A percentile compares a stretch with the other conserved stretches of the same genome.
These are phyloP conservation scores for Roridomyces roridus DNA, from an alignment of 768 basidiomycete species.

Conservation along the genomic window DNA sequence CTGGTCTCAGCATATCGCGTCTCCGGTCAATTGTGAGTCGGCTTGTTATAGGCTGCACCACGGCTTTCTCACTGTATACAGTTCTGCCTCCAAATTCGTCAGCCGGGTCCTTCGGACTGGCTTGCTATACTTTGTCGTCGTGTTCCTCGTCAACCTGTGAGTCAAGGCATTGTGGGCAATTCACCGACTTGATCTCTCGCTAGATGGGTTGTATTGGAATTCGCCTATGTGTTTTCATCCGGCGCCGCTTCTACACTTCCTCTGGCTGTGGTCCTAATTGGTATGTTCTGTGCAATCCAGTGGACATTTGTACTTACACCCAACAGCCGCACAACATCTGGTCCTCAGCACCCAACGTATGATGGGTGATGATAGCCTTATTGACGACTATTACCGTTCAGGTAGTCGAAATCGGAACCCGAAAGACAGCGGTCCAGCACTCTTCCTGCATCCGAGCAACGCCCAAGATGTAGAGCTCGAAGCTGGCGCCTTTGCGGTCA, in stretches of 20 bases:
- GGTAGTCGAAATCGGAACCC: neutral
- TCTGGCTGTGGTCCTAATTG: conserved; percentile 13
- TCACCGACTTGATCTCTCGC: neutral
- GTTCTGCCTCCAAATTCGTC: conserved; percentile 1
- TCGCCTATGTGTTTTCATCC: neutral
- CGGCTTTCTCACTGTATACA: neutral
- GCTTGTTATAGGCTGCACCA: neutral
- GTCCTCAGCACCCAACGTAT: conserved; percentile 21
- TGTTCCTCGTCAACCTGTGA: conserved; percentile 15
- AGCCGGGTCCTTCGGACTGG: conserved; percentile 9
- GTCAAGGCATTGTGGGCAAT: neutral
- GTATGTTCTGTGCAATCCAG: no score
- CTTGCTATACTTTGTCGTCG: conserved; percentile 5
- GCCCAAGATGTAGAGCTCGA: conserved; percentile 3
- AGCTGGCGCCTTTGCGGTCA: neutral
- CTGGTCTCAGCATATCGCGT: neutral
- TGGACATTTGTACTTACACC: neutral
- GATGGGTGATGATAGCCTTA: neutral
- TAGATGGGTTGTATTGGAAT: conserved; percentile 10
- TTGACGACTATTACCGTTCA: neutral
- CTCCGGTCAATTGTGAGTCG: conserved; percentile 1
- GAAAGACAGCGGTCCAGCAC: conserved; percentile 1
- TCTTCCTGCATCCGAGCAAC: neutral
- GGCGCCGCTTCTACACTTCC: conserved; percentile 13
- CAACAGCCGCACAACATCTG: conserved; percentile 14